Evolutionary conservation across 208 protist genomes (phyloP).

Genomic region (Leishmania turanica): DNA sequence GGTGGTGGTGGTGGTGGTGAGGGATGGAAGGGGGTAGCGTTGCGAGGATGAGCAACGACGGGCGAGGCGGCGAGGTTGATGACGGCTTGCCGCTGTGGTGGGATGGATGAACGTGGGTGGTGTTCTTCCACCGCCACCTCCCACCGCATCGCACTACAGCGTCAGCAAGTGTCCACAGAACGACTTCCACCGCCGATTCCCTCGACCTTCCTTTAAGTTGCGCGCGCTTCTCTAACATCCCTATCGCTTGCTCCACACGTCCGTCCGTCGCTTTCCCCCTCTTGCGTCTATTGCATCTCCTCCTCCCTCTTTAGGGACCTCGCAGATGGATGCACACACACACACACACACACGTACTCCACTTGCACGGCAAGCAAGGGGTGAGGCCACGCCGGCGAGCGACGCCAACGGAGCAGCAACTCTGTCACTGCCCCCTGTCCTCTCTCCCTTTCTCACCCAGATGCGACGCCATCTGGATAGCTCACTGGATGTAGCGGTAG

Average conservation of each 20-base stretch:
- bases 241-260: not conserved
- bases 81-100: not conserved
- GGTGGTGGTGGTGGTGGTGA: not conserved
- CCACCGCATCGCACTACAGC: not conserved
- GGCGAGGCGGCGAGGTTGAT: not conserved
- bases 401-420: not conserved
- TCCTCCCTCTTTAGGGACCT: not conserved
- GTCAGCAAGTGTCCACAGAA: not conserved
- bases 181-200: not conserved
- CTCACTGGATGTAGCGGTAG: conserved; percentile 80
- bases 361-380: not conserved
- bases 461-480: not conserved
- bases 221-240: not conserved
- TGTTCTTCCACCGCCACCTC: not conserved
- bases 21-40: not conserved
- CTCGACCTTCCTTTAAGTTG: not conserved
- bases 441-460: not conserved
- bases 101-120: not conserved
- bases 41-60: not conserved
- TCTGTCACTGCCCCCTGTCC: not conserved
- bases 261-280: no score
- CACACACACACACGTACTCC: not conserved
- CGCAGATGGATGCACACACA: not conserved
- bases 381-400: not conserved
- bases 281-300: not conserved